Evolutionary conservation across 1,139 yeast species (phyloP).

Genomic region (Taiozyma sp.): DNA sequence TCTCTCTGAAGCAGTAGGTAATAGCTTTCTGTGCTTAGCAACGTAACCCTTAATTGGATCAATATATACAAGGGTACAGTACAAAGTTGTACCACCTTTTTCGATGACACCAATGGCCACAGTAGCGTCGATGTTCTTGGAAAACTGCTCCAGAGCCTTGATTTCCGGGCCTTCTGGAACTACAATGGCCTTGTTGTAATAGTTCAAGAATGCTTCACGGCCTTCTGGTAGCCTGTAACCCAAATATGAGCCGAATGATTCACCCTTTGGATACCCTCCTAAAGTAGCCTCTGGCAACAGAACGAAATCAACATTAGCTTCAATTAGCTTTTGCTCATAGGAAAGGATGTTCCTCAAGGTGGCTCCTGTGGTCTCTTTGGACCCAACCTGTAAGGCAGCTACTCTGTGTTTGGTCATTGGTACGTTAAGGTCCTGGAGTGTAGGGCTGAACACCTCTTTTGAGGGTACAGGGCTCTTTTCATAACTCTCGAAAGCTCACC

Average conservation of each 20-base stretch:
- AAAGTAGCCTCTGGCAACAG: conserved; percentile 37
- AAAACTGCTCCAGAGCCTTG: conserved; percentile 24
- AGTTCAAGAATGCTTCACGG: conserved; percentile 31
- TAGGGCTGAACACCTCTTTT: background rate
- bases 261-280: conserved; percentile 40
- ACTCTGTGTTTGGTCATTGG: conserved; percentile 22
- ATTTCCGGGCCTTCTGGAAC: conserved; percentile 30
- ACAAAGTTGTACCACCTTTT: conserved; percentile 32
- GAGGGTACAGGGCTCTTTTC: background rate
- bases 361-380: conserved; percentile 29
- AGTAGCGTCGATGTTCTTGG: conserved; percentile 26
- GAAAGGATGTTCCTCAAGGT: conserved; percentile 32
- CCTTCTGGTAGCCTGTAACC: conserved; percentile 36
- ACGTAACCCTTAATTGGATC: conserved; percentile 32
- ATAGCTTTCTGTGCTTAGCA: conserved; percentile 36
- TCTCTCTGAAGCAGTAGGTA: conserved; percentile 38
- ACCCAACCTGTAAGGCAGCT: conserved; percentile 37
- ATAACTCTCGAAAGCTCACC: background rate
- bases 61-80: conserved; percentile 32
- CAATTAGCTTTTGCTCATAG: conserved; percentile 29
- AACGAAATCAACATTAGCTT: conserved; percentile 29
- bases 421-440: background rate
- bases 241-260: conserved; percentile 33
- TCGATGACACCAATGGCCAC: conserved; percentile 33
- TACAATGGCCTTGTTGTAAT: conserved; percentile 28